Evolutionary conservation across 2,329 filamentous ascomycete genomes (phyloP), one percentile per base, ranked within the genome.

Genomic region (Nakataea oryzae): DNA sequence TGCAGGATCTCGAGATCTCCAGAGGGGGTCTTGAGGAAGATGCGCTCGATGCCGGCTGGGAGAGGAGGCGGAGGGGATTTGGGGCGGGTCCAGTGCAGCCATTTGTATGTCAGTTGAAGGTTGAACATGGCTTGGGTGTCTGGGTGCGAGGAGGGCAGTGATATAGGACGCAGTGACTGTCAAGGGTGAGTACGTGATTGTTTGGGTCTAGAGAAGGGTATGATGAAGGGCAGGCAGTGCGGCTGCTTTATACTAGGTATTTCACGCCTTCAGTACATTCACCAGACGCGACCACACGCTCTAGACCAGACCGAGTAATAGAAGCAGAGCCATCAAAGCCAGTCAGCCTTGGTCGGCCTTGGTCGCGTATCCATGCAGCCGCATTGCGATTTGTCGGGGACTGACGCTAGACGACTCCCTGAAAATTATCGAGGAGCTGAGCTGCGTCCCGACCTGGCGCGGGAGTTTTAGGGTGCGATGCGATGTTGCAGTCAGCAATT

Each of bases 1-100:
- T 72, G 74, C 30, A 84, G 75, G 3, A 84, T 67, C 67, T 84
- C 81, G n/a, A 84, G 71, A 3, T 72, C 70, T 2, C 81, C 80
- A 3, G 70, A 71, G 3, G 75, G 68, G 0, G 79, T 81, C 24
- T 71, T 64, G 60, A 82, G 70, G 68, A 75, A 80, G 57, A 70
- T 71, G 12, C 79, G 74, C 62, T 74, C 72, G 58, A 83, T 73
- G 7, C 74, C 74, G 1, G 69, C 26, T 0, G 79, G 80, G 1
- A 78, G 65, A 3, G 70, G 26, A 3, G 65, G 66, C 3, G 69
- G 67, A 28, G 68, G 64, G 7, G 60, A 65, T 28, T 62, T 66
- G 21, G 70, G 72, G 9, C 63, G 64, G 1, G 68, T 68, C 69
- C 70, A 75, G 63, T 65, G 67, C 29, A 75, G 67, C 64, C 69